A percentile compares a stretch with the other conserved stretches of the same genome.
Evolutionary conservation across 768 basidiomycete genomes (phyloP).

Genomic region (Mrakia frigida): DNA sequence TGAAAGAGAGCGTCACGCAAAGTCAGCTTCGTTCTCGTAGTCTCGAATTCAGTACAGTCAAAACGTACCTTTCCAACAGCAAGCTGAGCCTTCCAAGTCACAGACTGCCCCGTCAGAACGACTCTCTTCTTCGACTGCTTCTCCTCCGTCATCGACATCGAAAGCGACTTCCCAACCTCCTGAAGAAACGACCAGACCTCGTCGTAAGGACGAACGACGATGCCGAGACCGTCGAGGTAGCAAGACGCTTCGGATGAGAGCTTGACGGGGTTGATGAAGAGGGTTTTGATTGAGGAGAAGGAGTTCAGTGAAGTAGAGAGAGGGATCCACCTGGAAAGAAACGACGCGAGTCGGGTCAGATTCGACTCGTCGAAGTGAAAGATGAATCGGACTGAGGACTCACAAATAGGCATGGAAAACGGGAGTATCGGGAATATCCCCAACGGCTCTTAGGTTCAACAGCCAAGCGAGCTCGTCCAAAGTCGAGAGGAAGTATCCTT

Average conservation of each 20-base stretch:
- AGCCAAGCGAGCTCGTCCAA: constrained; percentile 83
- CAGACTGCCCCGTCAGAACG: constrained; percentile 36
- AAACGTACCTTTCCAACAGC: constrained; percentile 39
- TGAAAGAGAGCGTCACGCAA: constrained; percentile 13
- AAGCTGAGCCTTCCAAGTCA: constrained; percentile 40
- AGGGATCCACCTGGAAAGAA: constrained; percentile 3
- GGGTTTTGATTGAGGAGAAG: constrained; percentile 45
- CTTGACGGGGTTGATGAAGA: constrained; percentile 71
- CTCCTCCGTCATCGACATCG: constrained; percentile 1
- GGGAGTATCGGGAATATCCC: constrained; percentile 86
- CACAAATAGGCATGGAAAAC: constrained; percentile 84
- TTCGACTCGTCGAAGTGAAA: background rate
- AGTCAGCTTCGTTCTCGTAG: constrained; percentile 74
- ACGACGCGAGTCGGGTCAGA: too few species aligned
- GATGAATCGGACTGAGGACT: constrained; percentile 48
- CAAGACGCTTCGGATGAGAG: constrained; percentile 53
- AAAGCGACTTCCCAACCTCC: background rate
- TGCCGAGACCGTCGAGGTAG: constrained; percentile 49
- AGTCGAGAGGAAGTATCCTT: constrained; percentile 70
- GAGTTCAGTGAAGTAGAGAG: background rate
- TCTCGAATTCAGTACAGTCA: constrained; percentile 39
- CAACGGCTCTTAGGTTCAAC: constrained; percentile 56
- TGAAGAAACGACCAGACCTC: constrained; percentile 69
- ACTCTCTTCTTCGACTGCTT: constrained; percentile 32
- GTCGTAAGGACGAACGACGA: constrained; percentile 64